These are phyloP conservation scores for Leptodontidium sp. DNA, from an alignment of 2,329 filamentous ascomycete genomes.

Conservation along the genomic window DNA sequence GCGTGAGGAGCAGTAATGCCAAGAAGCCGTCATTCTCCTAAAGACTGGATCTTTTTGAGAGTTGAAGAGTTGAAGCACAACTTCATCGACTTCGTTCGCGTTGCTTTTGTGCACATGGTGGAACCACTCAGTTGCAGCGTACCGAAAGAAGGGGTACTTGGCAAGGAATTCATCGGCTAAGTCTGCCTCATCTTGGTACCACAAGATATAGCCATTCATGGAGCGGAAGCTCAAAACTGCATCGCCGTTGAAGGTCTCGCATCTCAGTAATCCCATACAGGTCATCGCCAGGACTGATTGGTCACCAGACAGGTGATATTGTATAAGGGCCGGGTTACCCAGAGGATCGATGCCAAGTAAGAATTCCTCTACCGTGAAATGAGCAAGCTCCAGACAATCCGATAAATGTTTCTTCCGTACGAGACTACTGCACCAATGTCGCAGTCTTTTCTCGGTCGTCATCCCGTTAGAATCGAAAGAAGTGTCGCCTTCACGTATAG, in stretches of 20 bases:
- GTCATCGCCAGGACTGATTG: not conserved
- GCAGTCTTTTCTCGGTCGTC: slow-evolving; percentile 31
- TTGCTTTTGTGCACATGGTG: too few relatives aligned
- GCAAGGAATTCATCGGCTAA: too few relatives aligned
- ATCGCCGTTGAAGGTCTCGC: not conserved
- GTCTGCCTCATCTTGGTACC: too few relatives aligned
- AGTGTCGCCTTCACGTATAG: slow-evolving; percentile 26
- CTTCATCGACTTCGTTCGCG: too few relatives aligned
- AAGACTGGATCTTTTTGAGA: too few relatives aligned
- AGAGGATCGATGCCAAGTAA: slow-evolving; percentile 11
- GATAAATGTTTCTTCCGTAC: slow-evolving; percentile 25
- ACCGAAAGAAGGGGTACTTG: too few relatives aligned
- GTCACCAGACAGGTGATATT: not conserved
- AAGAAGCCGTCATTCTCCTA: too few relatives aligned
- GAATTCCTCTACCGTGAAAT: slow-evolving; percentile 43
- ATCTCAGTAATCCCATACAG: not conserved
- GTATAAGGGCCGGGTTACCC: not conserved
- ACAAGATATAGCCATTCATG: too few relatives aligned
- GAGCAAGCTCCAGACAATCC: slow-evolving; percentile 37
- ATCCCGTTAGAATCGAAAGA: slow-evolving; percentile 28
- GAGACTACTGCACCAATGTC: slow-evolving; percentile 40
- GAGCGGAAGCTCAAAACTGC: too few relatives aligned
- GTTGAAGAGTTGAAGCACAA: too few relatives aligned
- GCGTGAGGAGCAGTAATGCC: too few relatives aligned
- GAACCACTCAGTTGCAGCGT: too few relatives aligned